Evolutionary conservation across 2,329 filamentous ascomycete genomes (phyloP), one percentile per base, ranked within the genome.

Genomic region (Alternaria longipes): DNA sequence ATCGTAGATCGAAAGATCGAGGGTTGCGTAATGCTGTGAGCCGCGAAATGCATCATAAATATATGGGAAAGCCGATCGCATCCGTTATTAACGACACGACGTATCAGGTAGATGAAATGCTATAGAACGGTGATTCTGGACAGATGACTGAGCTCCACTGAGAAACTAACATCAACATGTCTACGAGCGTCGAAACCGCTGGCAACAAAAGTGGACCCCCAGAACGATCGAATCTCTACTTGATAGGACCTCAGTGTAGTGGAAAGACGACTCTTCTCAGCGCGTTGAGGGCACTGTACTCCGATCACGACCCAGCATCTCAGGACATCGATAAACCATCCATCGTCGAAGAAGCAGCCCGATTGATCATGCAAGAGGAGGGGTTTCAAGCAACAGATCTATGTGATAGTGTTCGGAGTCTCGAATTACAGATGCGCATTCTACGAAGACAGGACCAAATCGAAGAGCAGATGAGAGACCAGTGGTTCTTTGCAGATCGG

Each of bases 401-500:
- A 30, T 42, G 26, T 12, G 49, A 52, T 32, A 52, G 49, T 36
- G 49, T 52, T 52, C 36, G 49, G 28, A 36, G 49, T 24, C 49
- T 52, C 28, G 9, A 52, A 24, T 42, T 52, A 52, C 36, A 52
- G 36, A 52, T 38, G 49, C 49, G 40, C 20, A 52, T 41, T 32
- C 36, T 52, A 22, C 49, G 41, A 16, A 52, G 49, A 41, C 49
- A 52, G 49, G 18, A 52, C 36, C 36, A 52, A 52, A 30, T 24
- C 16, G 49, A 52, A 41, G 49, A 52, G 38, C 36, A 52, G 26
- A 34, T 52, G 49, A 42, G 41, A 36, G 49, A 52, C n/a, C 49
- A n/a, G 49, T 52, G 49, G 49, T 52, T 52, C 36, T 52, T 52
- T 22, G 49, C 49, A 52, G 36, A 52, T 32, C 49, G 49, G 41